Conservation (phyloP, 345 rosid genomes). For the Eucalyptus urophylla region DNA sequence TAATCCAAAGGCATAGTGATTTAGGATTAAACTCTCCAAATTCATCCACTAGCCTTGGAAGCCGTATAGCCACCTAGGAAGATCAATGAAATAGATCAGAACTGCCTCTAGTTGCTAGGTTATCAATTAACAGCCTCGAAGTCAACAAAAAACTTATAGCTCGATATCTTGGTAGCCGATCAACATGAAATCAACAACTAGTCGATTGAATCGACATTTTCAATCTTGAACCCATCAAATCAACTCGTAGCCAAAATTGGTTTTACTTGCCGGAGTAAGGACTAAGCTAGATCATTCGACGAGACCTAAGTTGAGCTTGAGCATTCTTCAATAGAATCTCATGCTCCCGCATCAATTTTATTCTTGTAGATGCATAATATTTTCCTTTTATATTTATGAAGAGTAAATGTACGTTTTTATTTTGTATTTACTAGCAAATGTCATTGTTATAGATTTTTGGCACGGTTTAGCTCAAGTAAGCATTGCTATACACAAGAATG, state of each 20-base stretch:
- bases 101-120: background rate
- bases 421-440: background rate
- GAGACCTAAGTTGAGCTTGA: background rate
- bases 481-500: background rate
- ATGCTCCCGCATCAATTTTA: background rate
- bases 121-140: too few relatives aligned
- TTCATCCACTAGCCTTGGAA: background rate
- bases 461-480: background rate
- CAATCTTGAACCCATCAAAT: background rate
- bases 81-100: background rate
- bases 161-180: background rate
- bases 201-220: background rate
- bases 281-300: background rate
- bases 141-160: background rate
- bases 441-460: background rate
- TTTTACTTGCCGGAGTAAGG: background rate
- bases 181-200: background rate
- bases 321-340: background rate
- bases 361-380: background rate
- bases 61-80: background rate
- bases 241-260: background rate
- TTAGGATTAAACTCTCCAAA: background rate
- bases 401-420: background rate
- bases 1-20: background rate
- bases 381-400: background rate